Evolutionary conservation across 805 yeast genomes (phyloP).

Genomic region (Candida hungchunana): DNA sequence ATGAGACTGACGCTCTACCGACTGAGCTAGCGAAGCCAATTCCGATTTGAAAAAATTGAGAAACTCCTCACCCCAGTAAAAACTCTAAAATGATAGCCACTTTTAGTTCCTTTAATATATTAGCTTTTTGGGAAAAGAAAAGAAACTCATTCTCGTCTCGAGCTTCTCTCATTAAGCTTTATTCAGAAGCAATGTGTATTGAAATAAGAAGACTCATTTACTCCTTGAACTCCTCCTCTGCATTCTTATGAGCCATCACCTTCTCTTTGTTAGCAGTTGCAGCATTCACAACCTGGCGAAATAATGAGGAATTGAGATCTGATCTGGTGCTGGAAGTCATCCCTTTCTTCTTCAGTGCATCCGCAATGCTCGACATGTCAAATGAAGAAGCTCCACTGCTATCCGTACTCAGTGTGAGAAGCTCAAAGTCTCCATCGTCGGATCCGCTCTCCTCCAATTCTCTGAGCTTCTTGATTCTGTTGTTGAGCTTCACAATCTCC

Average conservation of each 20-base stretch:
- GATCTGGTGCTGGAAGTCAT: slow-evolving; percentile 11
- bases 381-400: slow-evolving; percentile 10
- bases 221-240: slow-evolving; percentile 3
- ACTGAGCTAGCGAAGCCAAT: slow-evolving; percentile 49
- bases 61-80: too few species aligned
- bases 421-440: slow-evolving; percentile 21
- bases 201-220: not conserved
- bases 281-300: slow-evolving; percentile 66
- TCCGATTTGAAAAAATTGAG: too few species aligned
- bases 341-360: slow-evolving; percentile 13
- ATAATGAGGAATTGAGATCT: slow-evolving; percentile 45
- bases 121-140: too few species aligned
- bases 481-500: slow-evolving; percentile 76
- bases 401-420: slow-evolving; percentile 6
- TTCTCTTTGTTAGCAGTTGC: slow-evolving; percentile 48
- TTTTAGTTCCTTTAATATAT: too few species aligned
- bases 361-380: slow-evolving; percentile 23
- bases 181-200: too few species aligned
- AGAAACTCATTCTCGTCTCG: too few species aligned
- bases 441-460: slow-evolving; percentile 51
- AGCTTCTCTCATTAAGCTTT: too few species aligned
- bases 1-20: slow-evolving; percentile 57
- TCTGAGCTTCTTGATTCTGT: slow-evolving; percentile 70
- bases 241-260: slow-evolving; percentile 14
- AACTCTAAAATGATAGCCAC: too few species aligned